Base-by-base conservation (phyloP, 768 basidiomycete species). In the Mycena rebaudengoi region DNA sequence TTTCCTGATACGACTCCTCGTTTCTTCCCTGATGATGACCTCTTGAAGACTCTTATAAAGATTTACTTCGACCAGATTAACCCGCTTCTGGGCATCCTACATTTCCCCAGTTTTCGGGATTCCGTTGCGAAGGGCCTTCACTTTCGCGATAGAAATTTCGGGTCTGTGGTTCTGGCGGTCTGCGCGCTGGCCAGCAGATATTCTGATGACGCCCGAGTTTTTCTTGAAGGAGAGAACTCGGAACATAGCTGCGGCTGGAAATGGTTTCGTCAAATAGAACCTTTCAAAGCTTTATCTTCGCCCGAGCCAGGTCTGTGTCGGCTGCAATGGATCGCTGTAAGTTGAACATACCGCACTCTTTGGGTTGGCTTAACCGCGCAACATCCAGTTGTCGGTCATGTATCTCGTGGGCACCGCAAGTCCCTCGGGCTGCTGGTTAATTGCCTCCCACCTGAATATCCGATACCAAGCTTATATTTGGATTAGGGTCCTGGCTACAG, bases 1-100 rank as follows among this genome's bases (percentile, higher is more conserved):
- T n/a, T n/a, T n/a, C 12, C 11, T 6, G 30, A 14, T 44, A 37
- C 57, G 3, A 41, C 23, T 16, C 21, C 50, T 23, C 40, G 18
- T 4, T 10, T 35, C 7, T 56, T 56, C 28, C 54, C 54, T 7
- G 54, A 56, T 3, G 35, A 35, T 18, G 54, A 56, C 37, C 16
- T 56, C 5, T 5, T 56, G 32, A 7, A 43, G 11, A 21, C 12
- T 44, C 54, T 56, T 12, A 5, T 45, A 11, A 44, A 23, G n/a
- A 56, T 56, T 12, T 56, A 56, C 45, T 56, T 56, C 43, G 54
- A 56, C 2, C 43, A 56, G 28, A 45, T 56, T 33, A 56, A 56
- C 7, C 43, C 54, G 21, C 23, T 56, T 16, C 21, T 45, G 2
- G 54, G 54, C 7, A 45, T 45, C 54, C n/a, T 56, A 3, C 54